phyloP scores from a whole-genome alignment of 2,329 filamentous ascomycete genomes.

The Paramyrothecium roridum region DNA sequence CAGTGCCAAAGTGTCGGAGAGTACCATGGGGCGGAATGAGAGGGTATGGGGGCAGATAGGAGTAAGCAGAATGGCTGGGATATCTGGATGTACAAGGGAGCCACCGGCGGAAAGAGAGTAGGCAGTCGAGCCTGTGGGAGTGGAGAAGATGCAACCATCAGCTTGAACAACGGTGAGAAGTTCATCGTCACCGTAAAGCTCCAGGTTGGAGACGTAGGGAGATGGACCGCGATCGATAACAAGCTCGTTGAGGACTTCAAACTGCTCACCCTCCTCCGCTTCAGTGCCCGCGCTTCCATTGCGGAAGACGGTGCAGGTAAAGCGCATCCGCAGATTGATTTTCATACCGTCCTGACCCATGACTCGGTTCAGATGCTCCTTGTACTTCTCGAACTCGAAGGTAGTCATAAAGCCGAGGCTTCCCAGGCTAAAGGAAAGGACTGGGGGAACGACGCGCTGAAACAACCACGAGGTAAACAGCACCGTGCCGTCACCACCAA shows the following conservation, averaged over 20 bases:
- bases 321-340: slow-evolving; percentile 96
- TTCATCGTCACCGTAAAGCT: slow-evolving; percentile 93
- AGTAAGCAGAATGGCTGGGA: slow-evolving; percentile 92
- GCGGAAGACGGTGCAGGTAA: slow-evolving; percentile 95
- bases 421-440: slow-evolving; percentile 79
- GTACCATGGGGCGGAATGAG: slow-evolving; percentile 95
- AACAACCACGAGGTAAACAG: slow-evolving; percentile 91
- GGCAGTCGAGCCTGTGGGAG: slow-evolving; percentile 89
- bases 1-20: slow-evolving; percentile 90
- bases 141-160: slow-evolving; percentile 96
- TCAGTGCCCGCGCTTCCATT: slow-evolving; percentile 58
- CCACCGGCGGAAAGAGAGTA: slow-evolving; percentile 96
- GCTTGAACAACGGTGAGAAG: slow-evolving; percentile 94
- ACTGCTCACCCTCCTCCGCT: slow-evolving; percentile 87
- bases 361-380: slow-evolving; percentile 78
- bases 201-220: slow-evolving; percentile 94
- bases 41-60: slow-evolving; percentile 97
- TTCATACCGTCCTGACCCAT: slow-evolving; percentile 97
- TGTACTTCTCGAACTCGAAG: slow-evolving; percentile 85
- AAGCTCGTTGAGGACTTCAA: slow-evolving; percentile 96
- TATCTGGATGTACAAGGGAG: slow-evolving; percentile 92
- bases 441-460: slow-evolving; percentile 81
- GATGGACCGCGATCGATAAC: slow-evolving; percentile 97
- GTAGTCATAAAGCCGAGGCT: slow-evolving; percentile 86
- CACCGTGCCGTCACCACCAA: slow-evolving; percentile 84